phyloP scores from a whole-genome alignment of 441 rosid genomes.

The Corymbia citriodora region DNA sequence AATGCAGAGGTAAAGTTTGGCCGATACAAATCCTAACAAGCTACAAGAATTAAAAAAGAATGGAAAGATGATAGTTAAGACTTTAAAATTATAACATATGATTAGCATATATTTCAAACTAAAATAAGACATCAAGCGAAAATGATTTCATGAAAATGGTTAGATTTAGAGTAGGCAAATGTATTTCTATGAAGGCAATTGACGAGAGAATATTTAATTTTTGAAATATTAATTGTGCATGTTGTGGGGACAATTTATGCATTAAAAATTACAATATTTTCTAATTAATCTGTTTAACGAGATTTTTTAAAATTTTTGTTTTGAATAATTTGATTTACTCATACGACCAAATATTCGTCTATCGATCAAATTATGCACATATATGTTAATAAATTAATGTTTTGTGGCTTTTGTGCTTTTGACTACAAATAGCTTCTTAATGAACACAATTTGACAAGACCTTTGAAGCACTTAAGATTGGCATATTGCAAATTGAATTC shows the following conservation, averaged over 20 bases:
- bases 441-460: neutral
- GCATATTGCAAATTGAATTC: neutral
- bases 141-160: neutral
- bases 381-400: neutral
- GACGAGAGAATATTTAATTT: neutral
- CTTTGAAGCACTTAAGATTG: neutral
- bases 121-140: neutral
- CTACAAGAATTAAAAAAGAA: neutral
- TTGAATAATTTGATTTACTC: neutral
- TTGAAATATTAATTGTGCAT: neutral
- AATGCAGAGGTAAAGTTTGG: neutral
- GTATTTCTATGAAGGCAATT: neutral
- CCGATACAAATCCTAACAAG: neutral
- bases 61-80: neutral
- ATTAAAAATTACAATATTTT: neutral
- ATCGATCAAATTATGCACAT: neutral
- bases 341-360: rapidly evolving
- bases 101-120: neutral
- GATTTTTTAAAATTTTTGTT: neutral
- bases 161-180: neutral
- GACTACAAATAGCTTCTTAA: neutral
- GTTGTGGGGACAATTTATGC: neutral
- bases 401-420: neutral
- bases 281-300: neutral
- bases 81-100: neutral